Evolutionary conservation across 1,139 yeast species (phyloP), one percentile per base, ranked within the genome.

Genomic region (Spathaspora sp.): DNA sequence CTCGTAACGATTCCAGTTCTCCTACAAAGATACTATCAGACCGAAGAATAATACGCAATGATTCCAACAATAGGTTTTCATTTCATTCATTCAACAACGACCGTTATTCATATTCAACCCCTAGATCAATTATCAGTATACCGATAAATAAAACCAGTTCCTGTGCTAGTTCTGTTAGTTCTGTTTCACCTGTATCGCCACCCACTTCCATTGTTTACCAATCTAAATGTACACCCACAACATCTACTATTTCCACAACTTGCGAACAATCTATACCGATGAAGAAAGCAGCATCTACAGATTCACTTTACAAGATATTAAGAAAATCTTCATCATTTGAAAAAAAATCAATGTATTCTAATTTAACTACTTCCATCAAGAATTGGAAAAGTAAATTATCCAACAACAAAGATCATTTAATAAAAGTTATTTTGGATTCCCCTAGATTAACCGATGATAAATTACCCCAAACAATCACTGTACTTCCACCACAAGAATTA

Each of bases 391-490:
- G 45, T 36, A 50, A 45, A 25, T 34, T 47, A 9, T 39, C 38
- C 3, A 25, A 36, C n/a, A 48, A 45, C 20, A 47, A 43, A 27
- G 50, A 50, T 16, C 42, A 39, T 18, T 31, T 50, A 5, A 9
- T 48, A 2, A 43, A 26, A 10, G 39, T 47, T 8, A 39, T 51
- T 2, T 25, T 27, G 16, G 55, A 51, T 20, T 49, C 60, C 7
- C 67, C 67, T 9, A 49, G 64, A 41, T 52, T 59, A 50, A 60
- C 66, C 15, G 65, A 63, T 48, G 68, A 63, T 39, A 53, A 50
- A 10, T 47, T 60, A 17, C 62, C 64, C 38, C 18, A 3, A 29
- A 10, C 37, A 36, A 15, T 11, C 16, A n/a, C 34, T 5, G 8
- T 15, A 20, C 25, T 25, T 13, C 41, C 49, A 16, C 25, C 47